A percentile compares a stretch with the other conserved stretches of the same genome.
Conservation (phyloP, 2,329 filamentous ascomycete genomes). For the Alternaria sp. region DNA sequence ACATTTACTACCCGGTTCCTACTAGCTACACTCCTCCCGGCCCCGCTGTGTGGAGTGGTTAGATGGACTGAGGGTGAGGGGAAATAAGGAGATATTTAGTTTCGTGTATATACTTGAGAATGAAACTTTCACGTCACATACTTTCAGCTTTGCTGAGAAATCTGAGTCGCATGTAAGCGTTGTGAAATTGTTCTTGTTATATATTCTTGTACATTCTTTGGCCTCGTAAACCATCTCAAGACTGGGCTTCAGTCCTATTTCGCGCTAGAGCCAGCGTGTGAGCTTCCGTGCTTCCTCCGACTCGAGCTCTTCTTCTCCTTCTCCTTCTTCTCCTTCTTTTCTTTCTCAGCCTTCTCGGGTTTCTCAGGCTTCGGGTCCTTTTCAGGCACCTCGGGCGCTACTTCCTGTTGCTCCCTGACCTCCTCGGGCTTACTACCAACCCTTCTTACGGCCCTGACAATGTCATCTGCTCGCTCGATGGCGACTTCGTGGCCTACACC, state of each 20-base stretch:
- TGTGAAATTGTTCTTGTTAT: background rate
- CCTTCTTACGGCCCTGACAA: constrained; percentile 51
- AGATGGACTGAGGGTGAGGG: background rate
- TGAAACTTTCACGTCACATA: background rate
- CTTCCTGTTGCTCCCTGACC: constrained; percentile 3
- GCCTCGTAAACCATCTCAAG: background rate
- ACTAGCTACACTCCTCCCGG: constrained; percentile 28
- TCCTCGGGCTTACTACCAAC: constrained; percentile 7
- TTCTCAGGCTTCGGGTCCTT: background rate
- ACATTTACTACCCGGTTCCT: constrained; percentile 36
- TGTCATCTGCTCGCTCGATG: constrained; percentile 64
- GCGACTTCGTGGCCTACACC: constrained; percentile 74
- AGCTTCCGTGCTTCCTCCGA: constrained; percentile 15
- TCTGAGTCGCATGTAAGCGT: background rate
- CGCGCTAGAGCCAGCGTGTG: constrained; percentile 11
- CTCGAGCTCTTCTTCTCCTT: constrained; percentile 14
- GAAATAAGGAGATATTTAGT: no score
- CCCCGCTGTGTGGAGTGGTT: constrained; percentile 27
- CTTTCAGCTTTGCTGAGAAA: background rate
- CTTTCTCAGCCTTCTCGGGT: background rate
- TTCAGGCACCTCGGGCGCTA: background rate
- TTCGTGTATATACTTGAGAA: background rate
- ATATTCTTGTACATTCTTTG: constrained; percentile 3
- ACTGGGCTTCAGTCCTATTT: background rate
- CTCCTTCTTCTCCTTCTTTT: constrained; percentile 6